Evolutionary conservation across 2,329 filamentous ascomycete species (phyloP).

Genomic region (Amauroascus niger): DNA sequence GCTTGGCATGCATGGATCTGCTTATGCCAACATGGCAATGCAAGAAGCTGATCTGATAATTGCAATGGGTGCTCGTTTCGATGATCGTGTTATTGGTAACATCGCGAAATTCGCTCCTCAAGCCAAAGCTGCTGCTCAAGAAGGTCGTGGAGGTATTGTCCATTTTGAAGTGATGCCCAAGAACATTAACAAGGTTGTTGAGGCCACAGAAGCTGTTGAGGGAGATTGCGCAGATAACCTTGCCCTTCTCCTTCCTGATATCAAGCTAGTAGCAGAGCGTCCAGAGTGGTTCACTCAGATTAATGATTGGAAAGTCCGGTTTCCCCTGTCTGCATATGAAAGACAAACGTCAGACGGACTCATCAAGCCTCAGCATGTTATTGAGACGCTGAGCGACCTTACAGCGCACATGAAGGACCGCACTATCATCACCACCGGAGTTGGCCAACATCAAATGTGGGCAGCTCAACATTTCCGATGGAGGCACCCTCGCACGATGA

Average conservation of each 20-base stretch:
- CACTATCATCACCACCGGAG: slow-evolving; percentile 84
- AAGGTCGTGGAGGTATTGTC: slow-evolving; percentile 84
- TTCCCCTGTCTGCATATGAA: slow-evolving; percentile 76
- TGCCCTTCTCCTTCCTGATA: slow-evolving; percentile 59
- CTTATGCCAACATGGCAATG: slow-evolving; percentile 96
- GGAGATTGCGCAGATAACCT: slow-evolving; percentile 82
- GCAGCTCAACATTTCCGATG: slow-evolving; percentile 93
- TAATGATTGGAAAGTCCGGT: slow-evolving; percentile 78
- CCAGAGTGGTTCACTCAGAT: slow-evolving; percentile 87
- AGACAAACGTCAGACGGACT: slow-evolving; percentile 62
- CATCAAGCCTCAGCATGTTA: slow-evolving; percentile 91
- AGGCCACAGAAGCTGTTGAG: slow-evolving; percentile 90
- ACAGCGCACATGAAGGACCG: slow-evolving; percentile 69
- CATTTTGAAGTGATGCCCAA: slow-evolving; percentile 99
- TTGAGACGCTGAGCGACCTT: slow-evolving; percentile 79
- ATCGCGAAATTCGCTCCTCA: slow-evolving; percentile 80
- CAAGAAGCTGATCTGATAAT: slow-evolving; percentile 95
- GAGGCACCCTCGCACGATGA: slow-evolving; percentile 83
- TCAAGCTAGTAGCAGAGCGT: slow-evolving; percentile 57
- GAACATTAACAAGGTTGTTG: slow-evolving; percentile 99
- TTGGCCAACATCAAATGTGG: slow-evolving; percentile 99
- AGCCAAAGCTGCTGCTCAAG: slow-evolving; percentile 72
- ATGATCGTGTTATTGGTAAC: slow-evolving; percentile 82
- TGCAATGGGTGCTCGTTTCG: slow-evolving; percentile 84
- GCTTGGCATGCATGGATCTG: slow-evolving; percentile 96